Conservation (phyloP, 495 filamentous ascomycete genomes). For the Xylaria curta region DNA sequence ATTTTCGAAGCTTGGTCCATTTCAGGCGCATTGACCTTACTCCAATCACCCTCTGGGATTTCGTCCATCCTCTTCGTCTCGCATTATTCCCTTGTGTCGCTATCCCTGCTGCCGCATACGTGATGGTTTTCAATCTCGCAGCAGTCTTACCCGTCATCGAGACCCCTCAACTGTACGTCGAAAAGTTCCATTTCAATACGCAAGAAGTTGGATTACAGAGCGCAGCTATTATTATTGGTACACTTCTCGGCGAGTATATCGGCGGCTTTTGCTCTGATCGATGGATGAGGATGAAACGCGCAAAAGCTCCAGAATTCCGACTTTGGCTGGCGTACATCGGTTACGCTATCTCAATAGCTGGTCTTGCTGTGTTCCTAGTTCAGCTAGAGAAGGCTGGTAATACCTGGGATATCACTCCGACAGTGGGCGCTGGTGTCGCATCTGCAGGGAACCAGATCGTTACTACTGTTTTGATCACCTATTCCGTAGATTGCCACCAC, state of each 20-base stretch:
- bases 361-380: conserved; percentile 59
- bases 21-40: conserved; percentile 36
- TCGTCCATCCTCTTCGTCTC: conserved; percentile 54
- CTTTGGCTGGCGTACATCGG: conserved; percentile 63
- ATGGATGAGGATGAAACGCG: conserved; percentile 52
- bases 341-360: conserved; percentile 53
- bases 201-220: conserved; percentile 63
- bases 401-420: conserved; percentile 55
- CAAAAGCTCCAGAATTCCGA: conserved; percentile 41
- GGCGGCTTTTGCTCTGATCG: conserved; percentile 55
- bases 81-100: conserved; percentile 48
- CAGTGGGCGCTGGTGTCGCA: conserved; percentile 58
- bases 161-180: conserved; percentile 56
- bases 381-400: conserved; percentile 45
- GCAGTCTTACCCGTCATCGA: conserved; percentile 58
- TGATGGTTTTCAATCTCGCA: conserved; percentile 59
- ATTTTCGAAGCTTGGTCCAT: conserved; percentile 54
- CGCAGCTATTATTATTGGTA: conserved; percentile 58
- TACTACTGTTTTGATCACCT: conserved; percentile 62
- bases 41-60: conserved; percentile 53
- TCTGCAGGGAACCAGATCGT: conserved; percentile 62
- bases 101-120: conserved; percentile 57
- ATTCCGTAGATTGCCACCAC: conserved; percentile 58
- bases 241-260: conserved; percentile 61
- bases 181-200: conserved; percentile 58